Conservation (phyloP, 805 yeast genomes). For the Suhomyces xylopsoci region DNA sequence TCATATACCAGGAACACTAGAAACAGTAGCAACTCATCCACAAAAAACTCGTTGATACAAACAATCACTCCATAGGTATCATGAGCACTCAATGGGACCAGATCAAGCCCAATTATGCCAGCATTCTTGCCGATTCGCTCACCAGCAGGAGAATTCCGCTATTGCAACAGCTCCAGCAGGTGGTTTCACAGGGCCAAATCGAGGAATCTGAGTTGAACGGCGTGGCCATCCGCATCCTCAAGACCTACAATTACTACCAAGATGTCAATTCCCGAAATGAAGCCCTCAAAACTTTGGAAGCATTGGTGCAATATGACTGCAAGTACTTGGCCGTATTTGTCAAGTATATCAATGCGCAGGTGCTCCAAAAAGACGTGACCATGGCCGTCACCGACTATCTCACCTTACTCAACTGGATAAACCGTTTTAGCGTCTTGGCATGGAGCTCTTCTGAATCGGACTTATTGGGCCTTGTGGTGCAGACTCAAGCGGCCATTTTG, state of each 20-base stretch:
- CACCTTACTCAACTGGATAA: constrained; percentile 58
- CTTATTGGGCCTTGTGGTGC: constrained; percentile 21
- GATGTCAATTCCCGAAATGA: constrained; percentile 48
- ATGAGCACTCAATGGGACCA: constrained; percentile 17
- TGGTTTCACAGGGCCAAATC: constrained; percentile 21
- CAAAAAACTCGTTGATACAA: too few species aligned
- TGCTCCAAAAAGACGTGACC: constrained; percentile 22
- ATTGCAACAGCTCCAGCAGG: constrained; percentile 21
- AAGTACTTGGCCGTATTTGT: constrained; percentile 33
- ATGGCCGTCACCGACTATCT: constrained; percentile 57
- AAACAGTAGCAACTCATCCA: too few species aligned
- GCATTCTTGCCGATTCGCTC: constrained; percentile 31
- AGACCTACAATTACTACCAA: constrained; percentile 49
- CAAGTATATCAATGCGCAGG: constrained; percentile 37
- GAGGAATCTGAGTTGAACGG: constrained; percentile 17
- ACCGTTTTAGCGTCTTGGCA: constrained; percentile 29
- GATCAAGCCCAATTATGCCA: constrained; percentile 20
- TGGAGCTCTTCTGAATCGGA: constrained; percentile 8
- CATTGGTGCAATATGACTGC: constrained; percentile 30
- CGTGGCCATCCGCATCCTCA: constrained; percentile 34
- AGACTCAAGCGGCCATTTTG: constrained; percentile 37
- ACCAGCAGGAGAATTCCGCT: constrained; percentile 33
- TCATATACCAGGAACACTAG: too few species aligned
- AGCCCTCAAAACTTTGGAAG: constrained; percentile 38
- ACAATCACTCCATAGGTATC: neutral